Base-by-base conservation (phyloP, 2,329 filamentous ascomycete species). In the Beauveria caledonica region DNA sequence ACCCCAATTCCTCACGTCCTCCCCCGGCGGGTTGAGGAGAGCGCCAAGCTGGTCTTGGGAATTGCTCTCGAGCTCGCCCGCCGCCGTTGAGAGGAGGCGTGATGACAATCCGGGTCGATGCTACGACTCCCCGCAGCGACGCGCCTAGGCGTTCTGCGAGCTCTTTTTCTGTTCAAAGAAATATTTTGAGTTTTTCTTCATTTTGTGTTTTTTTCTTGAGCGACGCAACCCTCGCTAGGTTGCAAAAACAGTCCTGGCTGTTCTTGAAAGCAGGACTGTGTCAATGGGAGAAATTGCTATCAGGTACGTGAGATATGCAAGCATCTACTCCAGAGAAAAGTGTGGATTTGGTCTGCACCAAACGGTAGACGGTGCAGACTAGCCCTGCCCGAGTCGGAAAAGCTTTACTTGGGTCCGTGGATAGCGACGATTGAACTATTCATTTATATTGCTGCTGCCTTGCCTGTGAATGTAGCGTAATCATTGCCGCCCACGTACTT, bases 381-480 rank as follows among this genome's bases (percentile, higher is more conserved):
- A 64, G 60, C 65, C 68, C 66, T 61, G 62, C 65, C 68, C 67
- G 66, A 62, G 64, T 62, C 61, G 65, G 62, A 60, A 63, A 65
- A 63, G 59, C 67, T 63, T 66, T 68, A 66, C 63, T 63, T 61
- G 60, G 44, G 27, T 33, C 62, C 62, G 50, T 60, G 71, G 68
- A 72, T 80, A 80, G 79, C 61, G 78, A 76, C 78, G 68, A 66
- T 79, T 78, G 79, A 81, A 80, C 77, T 79, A 79, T 75, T 71
- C 73, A 72, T 71, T 67, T 66, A 65, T 21, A 42, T 13, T 39
- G 36, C 10, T n/a, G 63, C 78, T 73, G 63, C 5, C 21, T 2
- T 84, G 52, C n/a, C 15, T 45, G 40, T 45, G 52, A 19, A 40
- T 17, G 11, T 36, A 36, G 33, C 33, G 33, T 36, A 36, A 13